A percentile compares a stretch with the other conserved stretches of the same genome.
phyloP scores from a whole-genome alignment of 1,284 basidiomycete genomes.

The Athelia psychrophila region DNA sequence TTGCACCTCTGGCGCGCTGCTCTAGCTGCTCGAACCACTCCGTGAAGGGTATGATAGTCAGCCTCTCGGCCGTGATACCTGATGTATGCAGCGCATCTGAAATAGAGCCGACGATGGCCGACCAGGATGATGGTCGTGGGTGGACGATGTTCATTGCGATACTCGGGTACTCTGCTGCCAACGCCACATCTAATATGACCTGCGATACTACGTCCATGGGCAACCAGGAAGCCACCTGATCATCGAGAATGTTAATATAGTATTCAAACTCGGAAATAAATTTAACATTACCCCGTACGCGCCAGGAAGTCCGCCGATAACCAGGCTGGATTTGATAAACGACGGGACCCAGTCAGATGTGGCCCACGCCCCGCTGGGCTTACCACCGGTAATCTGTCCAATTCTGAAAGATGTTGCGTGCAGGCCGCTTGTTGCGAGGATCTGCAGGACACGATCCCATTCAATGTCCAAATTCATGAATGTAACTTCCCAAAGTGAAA shows the following conservation, averaged over 20 bases:
- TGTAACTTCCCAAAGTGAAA: background rate
- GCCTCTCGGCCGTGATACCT: slow-evolving; percentile 6
- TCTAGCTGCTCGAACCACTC: slow-evolving; percentile 29
- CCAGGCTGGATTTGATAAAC: slow-evolving; percentile 22
- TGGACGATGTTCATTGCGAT: slow-evolving; percentile 31
- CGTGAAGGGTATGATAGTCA: slow-evolving; percentile 25
- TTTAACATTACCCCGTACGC: slow-evolving; percentile 9
- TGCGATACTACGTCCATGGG: slow-evolving; percentile 18
- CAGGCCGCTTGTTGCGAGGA: slow-evolving; percentile 24
- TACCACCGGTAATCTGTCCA: slow-evolving; percentile 20
- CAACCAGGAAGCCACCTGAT: background rate
- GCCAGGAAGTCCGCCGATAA: slow-evolving; percentile 10
- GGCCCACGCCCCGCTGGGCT: slow-evolving; percentile 19
- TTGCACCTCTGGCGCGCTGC: slow-evolving; percentile 11
- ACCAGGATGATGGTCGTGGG: slow-evolving; percentile 30
- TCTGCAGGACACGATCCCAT: no score
- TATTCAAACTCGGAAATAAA: background rate
- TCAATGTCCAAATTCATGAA: background rate
- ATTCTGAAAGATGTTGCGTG: slow-evolving; percentile 21
- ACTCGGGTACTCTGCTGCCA: slow-evolving; percentile 13
- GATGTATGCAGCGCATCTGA: slow-evolving; percentile 16
- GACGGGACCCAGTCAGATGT: slow-evolving; percentile 22
- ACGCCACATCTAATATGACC: slow-evolving; percentile 27
- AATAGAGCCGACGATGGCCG: slow-evolving; percentile 20
- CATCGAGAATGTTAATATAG: background rate